Evolutionary conservation across 306 rosid genomes (phyloP).

Genomic region (Pachyrhizus erosus): DNA sequence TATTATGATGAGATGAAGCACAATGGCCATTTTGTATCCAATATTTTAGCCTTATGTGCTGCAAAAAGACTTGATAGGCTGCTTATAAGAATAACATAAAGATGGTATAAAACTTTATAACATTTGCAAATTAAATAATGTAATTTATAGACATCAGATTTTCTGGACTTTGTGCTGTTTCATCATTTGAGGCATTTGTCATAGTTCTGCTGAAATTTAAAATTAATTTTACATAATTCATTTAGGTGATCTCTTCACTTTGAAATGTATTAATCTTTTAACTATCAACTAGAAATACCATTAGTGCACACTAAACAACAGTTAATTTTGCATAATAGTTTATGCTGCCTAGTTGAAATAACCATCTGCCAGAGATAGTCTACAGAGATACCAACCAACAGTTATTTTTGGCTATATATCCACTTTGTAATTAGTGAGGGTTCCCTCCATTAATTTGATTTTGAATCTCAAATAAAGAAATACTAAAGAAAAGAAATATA

Average conservation of each 20-base stretch:
- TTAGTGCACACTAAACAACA: too few relatives aligned
- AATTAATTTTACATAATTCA: neutral
- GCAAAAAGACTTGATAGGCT: slow-evolving; percentile 35
- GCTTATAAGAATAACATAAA: slow-evolving; percentile 35
- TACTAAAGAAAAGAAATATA: too few relatives aligned
- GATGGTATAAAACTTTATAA: neutral
- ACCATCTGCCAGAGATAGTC: too few relatives aligned
- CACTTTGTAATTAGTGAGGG: too few relatives aligned
- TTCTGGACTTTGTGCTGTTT: neutral
- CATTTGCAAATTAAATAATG: slow-evolving; percentile 28
- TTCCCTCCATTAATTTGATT: too few relatives aligned
- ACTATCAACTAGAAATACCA: neutral
- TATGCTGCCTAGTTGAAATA: too few relatives aligned
- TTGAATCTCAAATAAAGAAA: too few relatives aligned
- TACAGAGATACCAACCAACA: too few relatives aligned
- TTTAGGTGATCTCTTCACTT: neutral
- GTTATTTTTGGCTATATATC: too few relatives aligned
- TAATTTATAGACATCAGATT: slow-evolving; percentile 14
- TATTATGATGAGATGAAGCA: neutral
- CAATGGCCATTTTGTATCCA: slow-evolving; percentile 25
- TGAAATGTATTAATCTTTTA: neutral
- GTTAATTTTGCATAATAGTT: too few relatives aligned
- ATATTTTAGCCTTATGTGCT: slow-evolving; percentile 25
- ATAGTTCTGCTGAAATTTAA: neutral
- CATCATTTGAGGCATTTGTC: neutral